Evolutionary conservation across 495 filamentous ascomycete species (phyloP), one percentile per base, ranked within the genome.

Genomic region (Penicillium samsonianum): DNA sequence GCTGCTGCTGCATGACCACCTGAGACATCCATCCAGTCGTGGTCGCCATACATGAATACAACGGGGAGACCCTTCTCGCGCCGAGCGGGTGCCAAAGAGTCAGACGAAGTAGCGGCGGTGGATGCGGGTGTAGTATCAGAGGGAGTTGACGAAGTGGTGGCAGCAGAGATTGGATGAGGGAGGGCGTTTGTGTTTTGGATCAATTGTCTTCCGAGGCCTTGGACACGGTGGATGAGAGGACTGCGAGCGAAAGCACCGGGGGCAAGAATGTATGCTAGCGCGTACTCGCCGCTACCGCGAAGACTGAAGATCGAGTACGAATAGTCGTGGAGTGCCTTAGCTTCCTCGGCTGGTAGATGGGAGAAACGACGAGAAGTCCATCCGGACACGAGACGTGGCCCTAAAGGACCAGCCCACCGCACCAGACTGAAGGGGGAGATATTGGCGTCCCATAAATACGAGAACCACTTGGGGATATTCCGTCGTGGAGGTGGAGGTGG

Each of bases 11-110:
- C 91, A 58, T 83, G 87, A 1, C 94, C 94, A 16, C 93, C 95
- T 0, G 83, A 82, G 12, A 93, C 84, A 63, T 98, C 95, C 94
- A 98, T 98, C 94, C 94, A 98, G 77, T 98, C 94, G 64, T 92
- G 84, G 64, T 96, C 91, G 53, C 94, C 94, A 65, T 98, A 98
- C 87, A 97, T 90, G 64, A 98, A 82, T 11, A 97, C 82, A 30
- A 96, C 78, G 0, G 94, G 94, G 50, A 91, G 77, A 4, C 92
- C 93, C 3, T 81, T 88, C 65, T 96, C 91, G 8, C 82, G 77
- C 42, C 60, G 62, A 47, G 73, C 62, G 1, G 53, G 53, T 17
- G 58, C 42, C n/a, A 60, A 35, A 4, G 67, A 19, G 17, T 57
- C 53, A 20, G 61, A 45, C 8, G 53, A 31, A 38, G 47, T 26